Evolutionary conservation across 1,284 basidiomycete species (phyloP), one percentile per base, ranked within the genome.

Genomic region (Hymenochaete sp.): DNA sequence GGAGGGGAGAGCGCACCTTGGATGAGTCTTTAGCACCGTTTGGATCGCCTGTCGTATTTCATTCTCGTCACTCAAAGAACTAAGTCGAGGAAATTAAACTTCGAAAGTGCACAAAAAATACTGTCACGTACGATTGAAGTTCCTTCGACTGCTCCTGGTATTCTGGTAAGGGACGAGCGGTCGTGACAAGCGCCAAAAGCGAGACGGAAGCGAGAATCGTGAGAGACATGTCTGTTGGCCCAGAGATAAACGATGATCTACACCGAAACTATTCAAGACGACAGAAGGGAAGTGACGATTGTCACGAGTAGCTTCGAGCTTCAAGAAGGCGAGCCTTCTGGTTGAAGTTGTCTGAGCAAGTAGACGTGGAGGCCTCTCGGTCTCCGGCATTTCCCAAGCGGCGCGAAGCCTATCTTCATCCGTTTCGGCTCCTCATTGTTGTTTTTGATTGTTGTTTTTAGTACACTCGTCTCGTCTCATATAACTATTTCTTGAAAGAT

Each of bases 151-250:
- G 58, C 57, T 56, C 48, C 40, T 59, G 53, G 24, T 53, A 47
- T 38, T 45, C 42, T 7, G 56, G 45, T 38, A 69, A 51, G 33
- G 70, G 70, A 48, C 61, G 67, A 53, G 70, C 59, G 43, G 66
- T 61, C 50, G 68, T 69, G 59, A 70, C 66, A 58, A 73, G 65
- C 58, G 63, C 68, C 52, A 71, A 58, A 25, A 72, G 57, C 32
- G 65, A 65, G 47, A 68, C 57, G 14, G 62, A 71, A 41, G 61
- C 62, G 43, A 73, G 58, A 31, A 72, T 55, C 45, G 61, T 60
- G 33, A 68, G 56, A 25, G 66, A 60, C 70, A 72, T 73, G 7
- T 25, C 31, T 14, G 32, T n/a, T n/a, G n/a, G n/a, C n/a, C n/a
- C n/a, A n/a, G n/a, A 11, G 38, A 28, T 28, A 27, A 18, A 11